Percentiles rank a stretch among this genome's conserved stretches.
Conservation (phyloP, 192 early-diverging fungal species). For the Gaertneriomyces sp. region DNA sequence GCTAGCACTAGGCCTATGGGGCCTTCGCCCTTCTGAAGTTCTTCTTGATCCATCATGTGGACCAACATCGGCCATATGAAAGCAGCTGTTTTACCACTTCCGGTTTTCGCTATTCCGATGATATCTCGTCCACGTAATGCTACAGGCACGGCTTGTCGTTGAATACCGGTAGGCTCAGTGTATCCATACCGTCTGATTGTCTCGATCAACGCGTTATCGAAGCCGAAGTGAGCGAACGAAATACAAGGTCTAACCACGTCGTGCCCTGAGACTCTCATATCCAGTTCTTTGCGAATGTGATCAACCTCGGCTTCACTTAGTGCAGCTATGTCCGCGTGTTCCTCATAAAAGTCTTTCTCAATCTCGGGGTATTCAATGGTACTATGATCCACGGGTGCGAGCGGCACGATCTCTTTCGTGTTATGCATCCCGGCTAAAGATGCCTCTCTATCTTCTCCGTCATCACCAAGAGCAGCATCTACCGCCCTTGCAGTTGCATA, state of each 20-base stretch:
- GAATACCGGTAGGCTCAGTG: slow-evolving; percentile 71
- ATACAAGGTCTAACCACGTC: slow-evolving; percentile 68
- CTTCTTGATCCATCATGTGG: slow-evolving; percentile 81
- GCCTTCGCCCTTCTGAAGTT: slow-evolving; percentile 70
- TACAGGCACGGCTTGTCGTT: slow-evolving; percentile 73
- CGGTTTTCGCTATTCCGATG: slow-evolving; percentile 80
- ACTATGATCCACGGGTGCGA: slow-evolving; percentile 64
- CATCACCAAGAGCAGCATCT: slow-evolving; percentile 65
- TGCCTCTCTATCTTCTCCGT: slow-evolving; percentile 33
- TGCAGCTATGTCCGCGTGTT: slow-evolving; percentile 69
- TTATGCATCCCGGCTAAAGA: slow-evolving; percentile 8
- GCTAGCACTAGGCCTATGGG: slow-evolving; percentile 77
- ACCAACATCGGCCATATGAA: slow-evolving; percentile 80
- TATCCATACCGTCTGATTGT: slow-evolving; percentile 64
- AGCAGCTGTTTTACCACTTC: slow-evolving; percentile 82
- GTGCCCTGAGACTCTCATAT: slow-evolving; percentile 65
- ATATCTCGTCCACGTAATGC: slow-evolving; percentile 76
- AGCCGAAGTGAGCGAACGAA: slow-evolving; percentile 82
- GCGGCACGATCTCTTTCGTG: slow-evolving; percentile 67
- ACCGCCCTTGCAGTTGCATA: slow-evolving; percentile 74
- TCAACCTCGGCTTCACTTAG: slow-evolving; percentile 53
- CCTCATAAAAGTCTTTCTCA: slow-evolving; percentile 76
- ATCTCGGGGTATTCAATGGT: slow-evolving; percentile 64
- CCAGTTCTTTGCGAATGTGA: slow-evolving; percentile 54
- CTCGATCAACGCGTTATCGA: slow-evolving; percentile 65